phyloP scores from a whole-genome alignment of 768 basidiomycete species.

The Russula earlei region DNA sequence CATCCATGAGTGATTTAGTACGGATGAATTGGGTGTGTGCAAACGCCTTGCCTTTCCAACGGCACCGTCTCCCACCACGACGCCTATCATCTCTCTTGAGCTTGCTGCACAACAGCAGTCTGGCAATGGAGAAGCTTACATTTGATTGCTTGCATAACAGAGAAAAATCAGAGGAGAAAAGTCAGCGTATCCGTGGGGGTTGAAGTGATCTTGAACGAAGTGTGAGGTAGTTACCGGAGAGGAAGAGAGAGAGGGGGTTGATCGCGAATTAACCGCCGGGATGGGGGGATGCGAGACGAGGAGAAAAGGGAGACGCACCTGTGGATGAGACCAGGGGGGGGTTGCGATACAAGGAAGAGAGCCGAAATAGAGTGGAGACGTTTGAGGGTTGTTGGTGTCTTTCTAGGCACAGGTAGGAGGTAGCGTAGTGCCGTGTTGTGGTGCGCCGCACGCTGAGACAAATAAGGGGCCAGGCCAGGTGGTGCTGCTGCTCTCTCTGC shows the following conservation, averaged over 20 bases:
- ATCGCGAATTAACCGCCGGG: background rate
- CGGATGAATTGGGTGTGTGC: background rate
- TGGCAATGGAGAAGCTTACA: slow-evolving; percentile 39
- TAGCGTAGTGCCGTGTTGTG: slow-evolving; percentile 3
- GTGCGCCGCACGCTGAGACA: slow-evolving; percentile 14
- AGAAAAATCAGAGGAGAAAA: background rate
- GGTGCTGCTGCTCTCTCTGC: too few species aligned
- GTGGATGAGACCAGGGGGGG: background rate
- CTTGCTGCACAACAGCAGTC: slow-evolving; percentile 7
- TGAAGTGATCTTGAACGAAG: slow-evolving; percentile 4
- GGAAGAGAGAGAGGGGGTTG: background rate
- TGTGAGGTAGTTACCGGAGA: background rate
- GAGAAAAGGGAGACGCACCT: background rate
- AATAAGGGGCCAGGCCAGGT: too few species aligned
- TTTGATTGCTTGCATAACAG: slow-evolving; percentile 81
- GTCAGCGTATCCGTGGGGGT: background rate
- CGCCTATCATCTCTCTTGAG: slow-evolving; percentile 49
- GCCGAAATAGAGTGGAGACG: background rate
- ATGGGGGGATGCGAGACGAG: background rate
- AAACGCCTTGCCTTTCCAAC: slow-evolving; percentile 77
- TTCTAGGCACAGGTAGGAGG: background rate
- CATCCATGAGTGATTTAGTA: slow-evolving; percentile 20
- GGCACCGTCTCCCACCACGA: slow-evolving; percentile 97
- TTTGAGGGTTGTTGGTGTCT: background rate
- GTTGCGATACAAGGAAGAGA: background rate